These are phyloP conservation scores for Thraustotheca clavata DNA, from an alignment of 352 stramenopile genomes.

Conservation along the genomic window DNA sequence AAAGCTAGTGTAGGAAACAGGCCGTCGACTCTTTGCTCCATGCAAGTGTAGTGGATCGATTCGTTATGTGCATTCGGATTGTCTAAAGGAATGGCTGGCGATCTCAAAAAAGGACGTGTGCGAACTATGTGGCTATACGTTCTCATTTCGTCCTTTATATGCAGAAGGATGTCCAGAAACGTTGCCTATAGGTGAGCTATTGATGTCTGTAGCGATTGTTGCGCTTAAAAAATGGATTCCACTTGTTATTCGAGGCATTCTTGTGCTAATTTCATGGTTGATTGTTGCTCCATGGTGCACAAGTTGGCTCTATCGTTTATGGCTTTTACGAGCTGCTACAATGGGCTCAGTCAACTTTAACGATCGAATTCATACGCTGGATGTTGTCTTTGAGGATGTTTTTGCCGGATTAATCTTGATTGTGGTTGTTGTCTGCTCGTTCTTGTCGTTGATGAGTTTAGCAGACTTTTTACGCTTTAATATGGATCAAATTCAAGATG, in stretches of 20 bases:
- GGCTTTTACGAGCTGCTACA: constrained; percentile 78
- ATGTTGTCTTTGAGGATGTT: constrained; percentile 71
- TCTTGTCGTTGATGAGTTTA: constrained; percentile 93
- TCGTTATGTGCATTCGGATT: constrained; percentile 91
- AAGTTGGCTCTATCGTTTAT: constrained; percentile 92
- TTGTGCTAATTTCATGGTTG: constrained; percentile 84
- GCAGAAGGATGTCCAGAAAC: constrained; percentile 75
- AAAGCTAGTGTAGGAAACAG: constrained; percentile 36
- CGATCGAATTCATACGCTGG: constrained; percentile 56
- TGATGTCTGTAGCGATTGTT: constrained; percentile 72
- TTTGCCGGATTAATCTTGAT: constrained; percentile 87
- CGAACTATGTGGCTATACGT: constrained; percentile 89
- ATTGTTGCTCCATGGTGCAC: constrained; percentile 84
- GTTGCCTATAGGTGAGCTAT: constrained; percentile 81
- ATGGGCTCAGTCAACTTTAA: constrained; percentile 82
- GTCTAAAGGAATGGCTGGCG: constrained; percentile 90
- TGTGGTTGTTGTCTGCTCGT: constrained; percentile 89
- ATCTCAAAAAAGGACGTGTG: constrained; percentile 89
- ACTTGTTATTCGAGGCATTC: constrained; percentile 54
- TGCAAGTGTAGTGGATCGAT: constrained; percentile 95
- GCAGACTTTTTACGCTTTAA: constrained; percentile 89
- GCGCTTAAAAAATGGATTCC: constrained; percentile 84
- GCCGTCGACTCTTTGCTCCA: constrained; percentile 63
- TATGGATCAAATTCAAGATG: constrained; percentile 71
- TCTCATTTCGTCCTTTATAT: constrained; percentile 91